Evolutionary conservation across 2,329 filamentous ascomycete species (phyloP), one percentile per base, ranked within the genome.

Genomic region (Didymosphaeria variabile): DNA sequence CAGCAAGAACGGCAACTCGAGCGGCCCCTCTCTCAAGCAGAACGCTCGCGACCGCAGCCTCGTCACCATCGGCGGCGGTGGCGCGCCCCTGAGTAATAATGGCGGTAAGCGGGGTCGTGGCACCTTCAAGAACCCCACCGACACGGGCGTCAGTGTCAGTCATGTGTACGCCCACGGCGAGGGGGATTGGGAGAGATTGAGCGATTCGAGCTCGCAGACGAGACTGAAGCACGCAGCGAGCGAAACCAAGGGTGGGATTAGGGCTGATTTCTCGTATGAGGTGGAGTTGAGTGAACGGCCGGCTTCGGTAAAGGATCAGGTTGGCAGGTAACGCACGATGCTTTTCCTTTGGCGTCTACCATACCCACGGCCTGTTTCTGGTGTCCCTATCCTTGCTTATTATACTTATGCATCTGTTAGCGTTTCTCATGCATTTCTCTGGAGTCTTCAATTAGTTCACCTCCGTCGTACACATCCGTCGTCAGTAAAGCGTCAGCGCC

Each of bases 241-340:
- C 26, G 46, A 49, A 17, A 23, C 12, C 21, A 49, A 9, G 9
- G 23, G 46, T 17, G 46, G 26, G 8, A 49, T 49, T n/a, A 26
- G 46, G 46, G 46, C 46, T 10, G 46, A 49, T 31, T 49, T 49
- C 26, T 49, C 46, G 26, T 26, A 29, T 31, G 21, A 49, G 7
- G 46, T 49, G 21, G 46, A 49, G 26, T 49, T 49, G 46, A 49
- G 46, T 49, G 46, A 49, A 1, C 13, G 46, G 46, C 46, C 46
- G 26, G 44, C 34, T 36, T 36, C 34, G 34, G 9, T 36, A 12
- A 36, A 36, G 34, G 34, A 36, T 15, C 34, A 36, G 34, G 34
- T 10, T 15, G 34, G 34, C 13, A 36, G 9, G 13, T 36, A 12
- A 36, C 34, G 34, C 5, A 12, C 34, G 34, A 5, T 29, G 26